Evolutionary conservation across 2,329 filamentous ascomycete species (phyloP), one percentile per base, ranked within the genome.

Genomic region (Fusarium sp.): DNA sequence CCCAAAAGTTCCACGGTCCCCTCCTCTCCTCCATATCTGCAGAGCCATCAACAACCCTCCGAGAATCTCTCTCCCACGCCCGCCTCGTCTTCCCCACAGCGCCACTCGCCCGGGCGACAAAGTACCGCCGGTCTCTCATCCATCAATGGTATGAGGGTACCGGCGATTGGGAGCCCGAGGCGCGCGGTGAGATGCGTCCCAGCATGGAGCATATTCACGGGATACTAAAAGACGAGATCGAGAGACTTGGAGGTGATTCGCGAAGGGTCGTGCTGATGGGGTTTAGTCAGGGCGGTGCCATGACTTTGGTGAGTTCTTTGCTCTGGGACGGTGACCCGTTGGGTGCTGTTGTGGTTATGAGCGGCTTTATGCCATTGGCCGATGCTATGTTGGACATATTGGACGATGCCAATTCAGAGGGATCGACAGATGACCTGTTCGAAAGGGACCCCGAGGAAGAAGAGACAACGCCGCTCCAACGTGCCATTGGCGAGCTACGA

Each of bases 221-320:
- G 0, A 68, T 88, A 1, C 11, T 88, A 1, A 61, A 66, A 5
- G 47, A 67, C 0, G 86, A 88, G 67, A 79, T 83, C 1, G 74
- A 61, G 1, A n/a, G 76, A 0, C 65, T 89, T 0, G 58, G 57
- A 0, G 80, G 80, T 0, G 84, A 85, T 5, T 71, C 80, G 0
- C 61, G 72, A 14, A 85, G 83, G 47, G 77, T 89, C 0, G 77
- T 88, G 1, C 69, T 90, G 0, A 85, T 86, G 42, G 88, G 88
- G 0, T 77, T 89, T 20, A 90, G 89, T 58, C 88, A 90, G 71
- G 89, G 88, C 0, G 88, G 86, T 71, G 88, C 88, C 4, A 84
- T 85, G 47, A 79, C 82, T 0, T 67, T 90, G 67, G 75, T 83
- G 20, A 80, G 84, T 11, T 70, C 84, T 65, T 66, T 90, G 64